phyloP scores from a whole-genome alignment of 2,329 filamentous ascomycete genomes.

The Diaporthe citri region DNA sequence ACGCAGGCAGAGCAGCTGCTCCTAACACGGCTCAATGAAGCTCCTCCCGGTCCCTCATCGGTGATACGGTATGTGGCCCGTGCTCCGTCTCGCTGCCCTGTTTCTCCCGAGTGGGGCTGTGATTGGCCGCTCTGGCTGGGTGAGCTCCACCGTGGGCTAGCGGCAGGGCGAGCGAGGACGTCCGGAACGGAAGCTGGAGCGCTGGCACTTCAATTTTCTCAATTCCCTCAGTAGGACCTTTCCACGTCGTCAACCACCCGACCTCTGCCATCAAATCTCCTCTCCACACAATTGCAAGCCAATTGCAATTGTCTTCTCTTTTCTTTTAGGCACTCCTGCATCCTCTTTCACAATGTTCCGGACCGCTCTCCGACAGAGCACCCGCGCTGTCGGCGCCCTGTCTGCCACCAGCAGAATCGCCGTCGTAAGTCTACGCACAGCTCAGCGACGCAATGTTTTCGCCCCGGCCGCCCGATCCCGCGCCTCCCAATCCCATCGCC shows the following conservation, averaged over 20 bases:
- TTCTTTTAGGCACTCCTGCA: slow-evolving; percentile 64
- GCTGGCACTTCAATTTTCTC: slow-evolving; percentile 39
- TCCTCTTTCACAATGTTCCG: slow-evolving; percentile 86
- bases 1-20: background rate
- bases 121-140: slow-evolving; percentile 41
- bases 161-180: slow-evolving; percentile 22
- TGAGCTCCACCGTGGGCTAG: slow-evolving; percentile 36
- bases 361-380: slow-evolving; percentile 97
- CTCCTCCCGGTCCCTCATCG: background rate
- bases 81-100: slow-evolving; percentile 22
- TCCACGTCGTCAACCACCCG: slow-evolving; percentile 50
- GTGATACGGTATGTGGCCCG: background rate
- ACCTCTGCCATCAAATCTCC: slow-evolving; percentile 66
- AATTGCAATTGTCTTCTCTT: slow-evolving; percentile 72
- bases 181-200: slow-evolving; percentile 46
- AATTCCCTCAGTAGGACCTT: slow-evolving; percentile 47
- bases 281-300: slow-evolving; percentile 71
- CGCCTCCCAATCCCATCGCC: slow-evolving; percentile 60
- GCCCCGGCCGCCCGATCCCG: slow-evolving; percentile 53
- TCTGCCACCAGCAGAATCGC: slow-evolving; percentile 92
- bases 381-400: slow-evolving; percentile 93
- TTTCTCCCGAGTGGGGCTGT: slow-evolving; percentile 34
- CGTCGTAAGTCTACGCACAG: slow-evolving; percentile 81
- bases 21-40: background rate
- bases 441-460: slow-evolving; percentile 41